These are phyloP conservation scores for Pulveroboletus sp. DNA, from an alignment of 768 basidiomycete species.

Conservation along the genomic window DNA sequence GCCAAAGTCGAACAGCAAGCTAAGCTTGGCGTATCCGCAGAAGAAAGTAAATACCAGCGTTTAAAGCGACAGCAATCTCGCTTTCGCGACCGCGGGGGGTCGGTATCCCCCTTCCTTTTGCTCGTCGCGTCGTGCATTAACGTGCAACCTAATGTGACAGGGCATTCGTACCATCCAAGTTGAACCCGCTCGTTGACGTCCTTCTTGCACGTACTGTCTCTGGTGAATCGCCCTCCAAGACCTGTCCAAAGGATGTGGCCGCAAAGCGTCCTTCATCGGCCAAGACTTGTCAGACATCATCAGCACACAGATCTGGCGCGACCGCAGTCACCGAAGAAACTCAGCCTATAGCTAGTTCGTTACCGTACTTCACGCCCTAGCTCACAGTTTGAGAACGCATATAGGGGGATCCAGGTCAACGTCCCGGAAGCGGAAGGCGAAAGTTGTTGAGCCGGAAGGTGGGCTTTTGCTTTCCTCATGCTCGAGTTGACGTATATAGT, in stretches of 20 bases:
- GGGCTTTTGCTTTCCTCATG: neutral
- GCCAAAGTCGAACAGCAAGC: conserved; percentile 16
- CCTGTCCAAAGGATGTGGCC: neutral
- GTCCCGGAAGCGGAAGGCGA: conserved; percentile 10
- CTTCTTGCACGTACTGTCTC: conserved; percentile 47
- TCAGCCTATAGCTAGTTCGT: conserved; percentile 15
- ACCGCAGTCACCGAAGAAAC: neutral
- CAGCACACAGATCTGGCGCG: neutral
- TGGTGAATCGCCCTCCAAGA: conserved; percentile 44
- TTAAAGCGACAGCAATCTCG: conserved; percentile 59
- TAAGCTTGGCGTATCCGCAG: conserved; percentile 35
- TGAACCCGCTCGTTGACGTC: conserved; percentile 48
- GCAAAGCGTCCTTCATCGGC: conserved; percentile 1
- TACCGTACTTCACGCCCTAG: too few relatives aligned
- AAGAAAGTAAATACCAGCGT: conserved; percentile 59
- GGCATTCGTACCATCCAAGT: conserved; percentile 48
- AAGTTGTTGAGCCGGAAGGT: conserved; percentile 4
- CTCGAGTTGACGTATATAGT: neutral
- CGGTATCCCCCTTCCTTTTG: conserved; percentile 15
- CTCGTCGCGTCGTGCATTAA: neutral
- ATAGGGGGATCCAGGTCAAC: conserved; percentile 11
- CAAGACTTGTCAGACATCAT: conserved; percentile 1
- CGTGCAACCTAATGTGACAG: conserved; percentile 25
- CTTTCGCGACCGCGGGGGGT: conserved; percentile 68
- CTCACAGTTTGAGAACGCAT: neutral